A percentile compares a stretch with the other conserved stretches of the same genome.
phyloP scores from a whole-genome alignment of 371 early-diverging fungal genomes.

The Amoeboaphelidium occidentale region DNA sequence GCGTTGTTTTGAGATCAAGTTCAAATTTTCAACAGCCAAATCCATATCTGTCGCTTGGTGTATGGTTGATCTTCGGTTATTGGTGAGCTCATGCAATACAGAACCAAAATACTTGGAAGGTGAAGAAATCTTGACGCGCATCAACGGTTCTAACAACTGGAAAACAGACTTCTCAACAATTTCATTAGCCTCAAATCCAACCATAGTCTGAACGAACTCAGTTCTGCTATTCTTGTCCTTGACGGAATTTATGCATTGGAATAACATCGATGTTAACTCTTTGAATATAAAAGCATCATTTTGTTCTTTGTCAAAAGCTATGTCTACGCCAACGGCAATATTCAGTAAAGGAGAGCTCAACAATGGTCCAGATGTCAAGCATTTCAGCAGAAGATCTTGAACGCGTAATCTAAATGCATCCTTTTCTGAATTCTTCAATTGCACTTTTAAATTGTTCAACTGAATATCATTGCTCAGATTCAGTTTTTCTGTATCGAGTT shows the following conservation, averaged over 20 bases:
- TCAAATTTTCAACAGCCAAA: too few species aligned
- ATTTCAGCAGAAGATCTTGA: background rate
- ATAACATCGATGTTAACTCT: background rate
- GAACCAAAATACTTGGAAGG: constrained; percentile 45
- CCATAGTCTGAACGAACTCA: background rate
- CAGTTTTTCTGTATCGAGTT: background rate
- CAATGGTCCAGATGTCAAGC: background rate
- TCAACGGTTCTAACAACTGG: constrained; percentile 59
- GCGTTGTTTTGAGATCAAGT: too few species aligned
- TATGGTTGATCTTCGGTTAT: constrained; percentile 36
- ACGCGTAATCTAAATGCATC: background rate
- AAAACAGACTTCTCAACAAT: constrained; percentile 8
- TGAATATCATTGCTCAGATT: background rate
- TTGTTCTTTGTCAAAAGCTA: background rate
- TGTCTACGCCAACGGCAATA: too few species aligned
- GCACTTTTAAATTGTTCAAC: background rate
- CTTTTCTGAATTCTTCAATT: background rate
- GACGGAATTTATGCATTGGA: too few species aligned
- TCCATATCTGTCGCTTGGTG: too few species aligned
- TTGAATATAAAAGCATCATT: background rate
- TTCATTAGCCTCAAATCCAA: background rate
- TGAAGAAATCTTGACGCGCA: constrained; percentile 44
- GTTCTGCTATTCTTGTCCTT: background rate
- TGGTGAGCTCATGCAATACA: constrained; percentile 52
- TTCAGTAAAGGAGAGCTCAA: background rate